Percentiles rank a stretch among this genome's conserved stretches.
These are phyloP conservation scores for Coix lacrymajobi DNA, from an alignment of 176 grass and related monocot genomes.

Conservation along the genomic window DNA sequence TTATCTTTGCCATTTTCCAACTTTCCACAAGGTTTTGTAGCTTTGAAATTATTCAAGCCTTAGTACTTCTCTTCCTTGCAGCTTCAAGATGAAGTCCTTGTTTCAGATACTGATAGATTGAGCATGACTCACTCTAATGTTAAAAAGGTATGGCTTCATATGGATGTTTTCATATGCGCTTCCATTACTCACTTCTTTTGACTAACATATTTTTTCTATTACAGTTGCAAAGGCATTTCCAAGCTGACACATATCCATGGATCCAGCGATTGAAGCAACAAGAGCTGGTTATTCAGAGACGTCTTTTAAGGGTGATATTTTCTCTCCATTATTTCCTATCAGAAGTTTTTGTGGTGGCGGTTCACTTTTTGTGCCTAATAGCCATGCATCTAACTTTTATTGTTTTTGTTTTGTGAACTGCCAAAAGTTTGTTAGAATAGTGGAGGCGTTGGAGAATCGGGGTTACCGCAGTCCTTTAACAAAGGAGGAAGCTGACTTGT, in stretches of 20 bases:
- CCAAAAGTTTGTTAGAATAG: conserved; percentile 80
- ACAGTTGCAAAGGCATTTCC: conserved; percentile 91
- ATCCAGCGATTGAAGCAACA: conserved; percentile 91
- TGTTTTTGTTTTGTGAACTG: conserved; percentile 24
- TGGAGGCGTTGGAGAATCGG: conserved; percentile 79
- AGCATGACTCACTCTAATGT: conserved; percentile 84
- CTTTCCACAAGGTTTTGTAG: neutral
- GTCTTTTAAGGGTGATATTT: conserved; percentile 75
- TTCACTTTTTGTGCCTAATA: neutral
- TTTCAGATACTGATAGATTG: conserved; percentile 81
- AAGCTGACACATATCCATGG: conserved; percentile 74
- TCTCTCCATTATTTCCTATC: conserved; percentile 22
- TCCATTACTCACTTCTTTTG: neutral
- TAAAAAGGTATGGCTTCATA: conserved; percentile 54
- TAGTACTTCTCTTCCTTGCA: conserved; percentile 22
- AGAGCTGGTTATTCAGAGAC: conserved; percentile 77
- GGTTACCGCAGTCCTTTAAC: conserved; percentile 66
- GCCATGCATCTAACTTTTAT: neutral
- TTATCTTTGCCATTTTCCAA: neutral
- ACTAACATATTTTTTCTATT: conserved; percentile 9
- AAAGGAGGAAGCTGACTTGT: conserved; percentile 68
- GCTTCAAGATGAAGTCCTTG: conserved; percentile 98
- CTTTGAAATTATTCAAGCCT: neutral
- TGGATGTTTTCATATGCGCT: neutral
- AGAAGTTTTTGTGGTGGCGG: neutral